Evolutionary conservation across 352 stramenopile genomes (phyloP), one percentile per base, ranked within the genome.

Genomic region (Phytopythium chamaehyphon): DNA sequence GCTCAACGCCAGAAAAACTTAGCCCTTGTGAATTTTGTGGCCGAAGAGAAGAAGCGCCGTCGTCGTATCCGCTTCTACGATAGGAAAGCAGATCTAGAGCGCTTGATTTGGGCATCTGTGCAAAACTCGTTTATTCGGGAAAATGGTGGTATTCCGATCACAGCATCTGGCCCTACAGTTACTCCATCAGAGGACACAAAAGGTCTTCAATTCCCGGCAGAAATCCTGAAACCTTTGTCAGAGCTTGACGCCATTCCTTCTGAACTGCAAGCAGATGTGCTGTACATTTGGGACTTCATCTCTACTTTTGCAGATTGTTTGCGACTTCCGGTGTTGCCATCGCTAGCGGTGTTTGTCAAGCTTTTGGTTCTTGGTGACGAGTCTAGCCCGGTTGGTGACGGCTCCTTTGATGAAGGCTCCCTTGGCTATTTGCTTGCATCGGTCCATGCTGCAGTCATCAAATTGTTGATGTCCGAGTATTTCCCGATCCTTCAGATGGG

Each of bases 201-300:
- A 48, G 46, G 55, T 11, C 19, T 44, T 22, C 64, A 61, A 12
- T 74, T 84, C 62, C 71, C 76, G 33, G 42, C 28, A 1, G 62
- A 73, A 26, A 45, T 69, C 2, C 52, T 82, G 8, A 73, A 49
- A 23, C 28, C 57, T 40, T 60, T 69, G 6, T 46, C 47, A 18
- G 77, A 81, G 44, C 48, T 91, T 12, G 55, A 69, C 2, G 15
- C 59, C 10, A 38, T 89, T 12, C 76, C 77, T 12, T 21, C 21
- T 3, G 74, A 81, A 55, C 53, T 61, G 46, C 74, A 78, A 23
- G 46, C 50, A 11, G 81, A 91, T 59, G 51, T 91, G 45, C 54
- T 91, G 11, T 91, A 88, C 47, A 66, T 83, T 11, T 91, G 81
- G 81, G 81, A 91, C 54, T 78, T 84, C 18, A 66, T 91, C 39